Percentiles rank a stretch among this genome's conserved stretches.
These are phyloP conservation scores for Lipomyces yarrowii DNA, from an alignment of 1,139 yeast species.

Conservation along the genomic window DNA sequence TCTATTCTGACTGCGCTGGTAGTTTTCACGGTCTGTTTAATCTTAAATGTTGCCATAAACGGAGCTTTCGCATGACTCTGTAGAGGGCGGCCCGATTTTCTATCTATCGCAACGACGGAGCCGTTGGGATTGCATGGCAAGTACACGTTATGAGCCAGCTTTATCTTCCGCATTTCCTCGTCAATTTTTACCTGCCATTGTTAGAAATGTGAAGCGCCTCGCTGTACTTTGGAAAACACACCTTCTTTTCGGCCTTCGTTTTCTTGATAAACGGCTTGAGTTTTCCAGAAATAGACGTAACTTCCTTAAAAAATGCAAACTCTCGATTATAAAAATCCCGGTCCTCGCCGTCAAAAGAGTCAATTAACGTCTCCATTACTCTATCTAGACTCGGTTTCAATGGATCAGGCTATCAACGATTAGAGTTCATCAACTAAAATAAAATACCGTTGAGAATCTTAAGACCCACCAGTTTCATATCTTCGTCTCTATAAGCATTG, in stretches of 20 bases:
- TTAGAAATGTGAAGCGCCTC: neutral
- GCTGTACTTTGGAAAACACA: neutral
- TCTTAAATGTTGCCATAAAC: conserved; percentile 92
- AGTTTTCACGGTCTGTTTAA: conserved; percentile 50
- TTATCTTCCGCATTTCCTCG: conserved; percentile 86
- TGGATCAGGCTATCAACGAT: conserved; percentile 62
- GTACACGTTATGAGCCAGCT: conserved; percentile 81
- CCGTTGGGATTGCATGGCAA: conserved; percentile 98
- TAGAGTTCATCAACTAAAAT: neutral
- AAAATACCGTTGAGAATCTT: too few species aligned
- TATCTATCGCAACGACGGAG: conserved; percentile 82
- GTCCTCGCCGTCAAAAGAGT: conserved; percentile 62
- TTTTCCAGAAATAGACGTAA: conserved; percentile 91
- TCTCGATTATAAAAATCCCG: conserved; percentile 74
- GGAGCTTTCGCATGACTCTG: conserved; percentile 99
- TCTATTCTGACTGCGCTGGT: conserved; percentile 33
- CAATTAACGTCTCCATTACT: conserved; percentile 68
- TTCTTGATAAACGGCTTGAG: conserved; percentile 91
- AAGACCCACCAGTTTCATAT: conserved; percentile 45
- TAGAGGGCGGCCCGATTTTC: conserved; percentile 92
- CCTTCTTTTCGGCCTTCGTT: conserved; percentile 91
- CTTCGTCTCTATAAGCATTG: conserved; percentile 88
- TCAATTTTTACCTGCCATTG: conserved; percentile 63
- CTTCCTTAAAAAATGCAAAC: conserved; percentile 86
- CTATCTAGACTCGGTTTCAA: conserved; percentile 82